Conservation (phyloP, 768 basidiomycete genomes). For the Auricularia heimuer region DNA sequence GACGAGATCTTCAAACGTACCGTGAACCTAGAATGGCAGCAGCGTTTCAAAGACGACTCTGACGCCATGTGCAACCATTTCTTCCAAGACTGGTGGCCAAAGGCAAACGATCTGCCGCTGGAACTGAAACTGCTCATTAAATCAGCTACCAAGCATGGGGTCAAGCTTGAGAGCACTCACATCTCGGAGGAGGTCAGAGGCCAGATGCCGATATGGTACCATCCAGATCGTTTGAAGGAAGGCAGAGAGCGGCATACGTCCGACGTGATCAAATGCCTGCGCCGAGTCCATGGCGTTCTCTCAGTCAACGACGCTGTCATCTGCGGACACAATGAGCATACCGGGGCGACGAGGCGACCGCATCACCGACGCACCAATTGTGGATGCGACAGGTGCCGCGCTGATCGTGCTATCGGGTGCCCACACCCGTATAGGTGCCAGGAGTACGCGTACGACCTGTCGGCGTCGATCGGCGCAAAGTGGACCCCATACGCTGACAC, state of each 20-base stretch:
- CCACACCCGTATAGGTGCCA: not conserved
- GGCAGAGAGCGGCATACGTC: not conserved
- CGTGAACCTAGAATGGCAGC: not conserved
- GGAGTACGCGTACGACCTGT: not conserved
- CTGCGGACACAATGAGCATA: not conserved
- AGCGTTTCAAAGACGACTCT: not conserved
- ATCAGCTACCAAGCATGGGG: not conserved
- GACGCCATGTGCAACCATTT: not conserved
- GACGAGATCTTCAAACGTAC: slow-evolving; percentile 10
- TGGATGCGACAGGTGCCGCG: not conserved
- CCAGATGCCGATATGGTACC: not conserved
- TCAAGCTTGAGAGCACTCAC: not conserved
- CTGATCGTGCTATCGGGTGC: not conserved
- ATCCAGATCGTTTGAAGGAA: not conserved
- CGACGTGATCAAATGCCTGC: not conserved
- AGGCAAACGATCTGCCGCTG: not conserved
- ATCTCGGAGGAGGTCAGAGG: not conserved
- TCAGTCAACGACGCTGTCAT: not conserved
- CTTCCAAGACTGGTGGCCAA: not conserved
- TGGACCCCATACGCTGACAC: not conserved
- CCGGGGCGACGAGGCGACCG: not conserved
- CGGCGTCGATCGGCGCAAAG: not conserved
- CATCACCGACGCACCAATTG: not conserved
- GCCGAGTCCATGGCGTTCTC: not conserved
- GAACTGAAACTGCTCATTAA: not conserved